A percentile compares a stretch with the other conserved stretches of the same genome.
These are phyloP conservation scores for Berberis thunbergii DNA, from an alignment of 164 flowering plant species.

Conservation along the genomic window DNA sequence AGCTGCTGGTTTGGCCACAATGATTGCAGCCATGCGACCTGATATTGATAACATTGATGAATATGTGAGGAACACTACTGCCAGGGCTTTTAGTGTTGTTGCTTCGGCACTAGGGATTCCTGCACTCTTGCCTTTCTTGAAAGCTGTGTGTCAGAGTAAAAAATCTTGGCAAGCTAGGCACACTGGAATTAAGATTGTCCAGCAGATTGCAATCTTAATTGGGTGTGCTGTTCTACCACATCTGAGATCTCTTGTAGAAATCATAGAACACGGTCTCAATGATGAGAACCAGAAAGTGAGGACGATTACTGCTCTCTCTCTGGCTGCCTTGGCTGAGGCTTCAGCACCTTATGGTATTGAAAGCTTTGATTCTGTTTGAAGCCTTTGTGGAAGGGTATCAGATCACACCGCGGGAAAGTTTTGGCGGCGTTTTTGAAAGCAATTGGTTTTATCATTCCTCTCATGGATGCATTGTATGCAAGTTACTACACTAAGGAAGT, in stretches of 20 bases:
- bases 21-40: slow-evolving; percentile 99
- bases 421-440: slow-evolving; percentile 95
- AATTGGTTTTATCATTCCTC: slow-evolving; percentile 92
- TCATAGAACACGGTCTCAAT: slow-evolving; percentile 85
- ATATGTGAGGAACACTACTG: slow-evolving; percentile 93
- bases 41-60: slow-evolving; percentile 98
- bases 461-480: slow-evolving; percentile 93
- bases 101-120: slow-evolving; percentile 98
- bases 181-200: slow-evolving; percentile 93
- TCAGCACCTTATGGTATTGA: slow-evolving; percentile 98
- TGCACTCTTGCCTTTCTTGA: slow-evolving; percentile 80
- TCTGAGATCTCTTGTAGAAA: slow-evolving; percentile 82
- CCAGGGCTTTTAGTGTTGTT: slow-evolving; percentile 97
- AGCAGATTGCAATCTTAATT: slow-evolving; percentile 91
- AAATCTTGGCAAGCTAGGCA: slow-evolving; percentile 99
- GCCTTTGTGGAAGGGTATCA: slow-evolving; percentile 97
- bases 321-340: slow-evolving; percentile 97
- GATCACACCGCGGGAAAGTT: slow-evolving; percentile 94
- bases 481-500: slow-evolving; percentile 97
- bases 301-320: slow-evolving; percentile 83
- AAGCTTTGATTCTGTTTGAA: slow-evolving; percentile 94
- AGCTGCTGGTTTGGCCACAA: slow-evolving; percentile 97
- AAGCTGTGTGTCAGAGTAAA: slow-evolving; percentile 97
- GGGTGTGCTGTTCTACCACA: slow-evolving; percentile 98
- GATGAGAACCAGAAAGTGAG: slow-evolving; percentile 98